These are phyloP conservation scores for Phytopythium litorale DNA, from an alignment of 352 stramenopile species.

Conservation along the genomic window DNA sequence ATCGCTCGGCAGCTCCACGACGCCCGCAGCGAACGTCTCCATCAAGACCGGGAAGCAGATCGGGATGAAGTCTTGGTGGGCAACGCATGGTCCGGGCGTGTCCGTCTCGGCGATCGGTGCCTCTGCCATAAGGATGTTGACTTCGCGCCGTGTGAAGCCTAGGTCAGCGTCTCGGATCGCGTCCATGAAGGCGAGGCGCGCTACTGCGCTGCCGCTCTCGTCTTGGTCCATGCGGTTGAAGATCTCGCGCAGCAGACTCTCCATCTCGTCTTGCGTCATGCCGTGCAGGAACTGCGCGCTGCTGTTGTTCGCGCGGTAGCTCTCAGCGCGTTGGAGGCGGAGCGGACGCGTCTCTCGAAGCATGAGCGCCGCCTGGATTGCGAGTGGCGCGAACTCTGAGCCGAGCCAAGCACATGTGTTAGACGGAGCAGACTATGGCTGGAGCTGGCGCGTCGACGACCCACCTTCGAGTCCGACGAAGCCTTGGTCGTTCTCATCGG, in stretches of 20 bases:
- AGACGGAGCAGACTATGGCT: neutral
- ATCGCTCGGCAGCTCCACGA: constrained; percentile 62
- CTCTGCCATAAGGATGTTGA: constrained; percentile 79
- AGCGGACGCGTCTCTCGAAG: constrained; percentile 42
- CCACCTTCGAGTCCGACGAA: constrained; percentile 40
- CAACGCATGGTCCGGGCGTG: constrained; percentile 17
- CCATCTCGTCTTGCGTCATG: constrained; percentile 79
- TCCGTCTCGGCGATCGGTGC: constrained; percentile 26
- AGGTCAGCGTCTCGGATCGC: constrained; percentile 66
- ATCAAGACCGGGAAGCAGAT: constrained; percentile 56
- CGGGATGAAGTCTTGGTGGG: constrained; percentile 56
- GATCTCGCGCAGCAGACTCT: constrained; percentile 73
- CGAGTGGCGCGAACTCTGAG: constrained; percentile 47
- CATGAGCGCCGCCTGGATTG: constrained; percentile 39
- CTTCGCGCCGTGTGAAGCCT: constrained; percentile 57
- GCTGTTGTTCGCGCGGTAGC: constrained; percentile 33
- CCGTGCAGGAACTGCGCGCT: constrained; percentile 63
- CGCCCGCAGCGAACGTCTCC: constrained; percentile 45
- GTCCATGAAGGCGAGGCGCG: constrained; percentile 59
- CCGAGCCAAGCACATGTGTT: neutral
- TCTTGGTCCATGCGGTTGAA: constrained; percentile 64
- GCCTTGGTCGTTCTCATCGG: constrained; percentile 58
- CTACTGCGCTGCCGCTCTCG: constrained; percentile 34
- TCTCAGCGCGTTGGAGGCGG: constrained; percentile 36
- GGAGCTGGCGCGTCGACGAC: neutral